Base-by-base conservation (phyloP, 1,284 basidiomycete species). In the Coriolopsis trogii region DNA sequence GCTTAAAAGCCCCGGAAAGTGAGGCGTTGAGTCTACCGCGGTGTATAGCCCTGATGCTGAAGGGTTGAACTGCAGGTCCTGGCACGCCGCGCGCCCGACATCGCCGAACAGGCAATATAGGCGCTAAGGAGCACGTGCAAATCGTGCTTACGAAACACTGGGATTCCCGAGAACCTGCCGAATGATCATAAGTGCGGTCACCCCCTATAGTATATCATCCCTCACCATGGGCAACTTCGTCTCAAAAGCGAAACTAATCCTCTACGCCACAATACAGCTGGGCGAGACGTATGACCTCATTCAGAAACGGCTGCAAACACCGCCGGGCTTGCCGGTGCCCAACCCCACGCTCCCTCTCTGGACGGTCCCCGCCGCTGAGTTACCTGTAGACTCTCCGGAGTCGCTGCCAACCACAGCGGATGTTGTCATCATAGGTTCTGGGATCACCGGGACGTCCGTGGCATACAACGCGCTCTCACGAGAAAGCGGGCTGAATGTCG, bases 391-490 rank as follows among this genome's bases (percentile, higher is more conserved):
- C 45, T 13, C 38, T 3, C 28, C 48, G 2, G 67, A 72, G 6
- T 65, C 70, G 3, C 51, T 84, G 4, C 82, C 84, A 1, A 59
- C 64, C 0, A 67, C 79, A 55, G 86, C 76, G 3, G 86, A 89
- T 59, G 64, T 87, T 10, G 80, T 89, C 8, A 71, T 89, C 52
- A 77, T 89, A 56, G 87, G 87, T 3, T 87, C 84, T 16, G 87
- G 87, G 0, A 85, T 89, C 47, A 86, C 87, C 2, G 85, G 86
- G 0, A 73, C 84, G 1, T 76, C 81, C 0, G 67, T 87, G 46
- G 79, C 78, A 10, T 77, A 80, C 49, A 75, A 78, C 3, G 55
- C 85, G 20, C 68, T 89, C 7, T 69, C 74, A n/a, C 61, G 58
- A 29, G 64, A 69, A n/a, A 63, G 61, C 12, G 55, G 58, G 4